Base-by-base conservation (phyloP, 257 asterid species). In the Echium plantagineum region DNA sequence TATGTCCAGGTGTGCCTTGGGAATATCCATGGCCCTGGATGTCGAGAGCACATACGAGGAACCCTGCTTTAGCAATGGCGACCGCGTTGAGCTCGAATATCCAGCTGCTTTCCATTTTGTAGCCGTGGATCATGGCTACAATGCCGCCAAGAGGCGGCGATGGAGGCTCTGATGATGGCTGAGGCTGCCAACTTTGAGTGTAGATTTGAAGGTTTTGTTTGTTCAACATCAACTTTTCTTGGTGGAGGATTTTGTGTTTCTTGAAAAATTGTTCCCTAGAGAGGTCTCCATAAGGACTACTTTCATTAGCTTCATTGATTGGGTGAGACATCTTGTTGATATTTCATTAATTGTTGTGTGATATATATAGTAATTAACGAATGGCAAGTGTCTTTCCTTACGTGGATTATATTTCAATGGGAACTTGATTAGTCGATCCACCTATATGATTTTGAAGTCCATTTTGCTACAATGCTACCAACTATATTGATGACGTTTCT, bases 11-110 rank as follows among this genome's bases (percentile, higher is more conserved):
- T 15, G 79, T 66, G 38, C 96, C 96, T 24, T 85, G 81, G 0
- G 95, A 90, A 72, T 63, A 69, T 32, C 97, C 96, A 15, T 90
- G 94, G 30, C 96, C 97, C 57, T 78, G 94, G 3, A 87, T 73
- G 68, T 90, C 95, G 4, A 90, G 76, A 0, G 96, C 81, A 20
- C 76, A 81, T 13, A 82, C 90, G 17, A 76, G 58, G 77, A 79
- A 81, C 2, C 96, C 97, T 5, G 85, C 68, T 77, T 80, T 83
- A 4, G 90, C 97, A 9, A 79, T 32, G 46, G 96, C 94, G 3
- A 87, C 85, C 2, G 96, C 87, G 62, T 80, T 87, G 4, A 90
- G 81, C 69, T 90, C 96, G 16, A 65, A 81, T 20, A 85, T 77
- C 95, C 97, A 87, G 56, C 95, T 72, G 55, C 96, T 87, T 65